These are phyloP conservation scores for Trichophyton rubrum DNA, from an alignment of 2,329 filamentous ascomycete genomes.

Conservation along the genomic window DNA sequence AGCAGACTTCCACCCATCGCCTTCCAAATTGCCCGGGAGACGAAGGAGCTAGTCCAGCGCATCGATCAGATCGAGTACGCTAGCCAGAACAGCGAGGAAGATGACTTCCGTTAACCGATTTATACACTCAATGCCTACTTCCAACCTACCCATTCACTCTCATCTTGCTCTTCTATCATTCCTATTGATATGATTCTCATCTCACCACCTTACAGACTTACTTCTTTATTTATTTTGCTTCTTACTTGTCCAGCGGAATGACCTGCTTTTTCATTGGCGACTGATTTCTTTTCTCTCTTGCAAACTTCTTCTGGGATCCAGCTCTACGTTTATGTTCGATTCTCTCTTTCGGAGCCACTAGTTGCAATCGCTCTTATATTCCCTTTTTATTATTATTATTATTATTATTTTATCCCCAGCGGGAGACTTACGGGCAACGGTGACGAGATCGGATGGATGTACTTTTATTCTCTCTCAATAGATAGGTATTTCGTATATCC, in stretches of 20 bases:
- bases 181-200: conserved; percentile 8
- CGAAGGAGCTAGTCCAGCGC: conserved; percentile 55
- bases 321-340: neutral
- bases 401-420: neutral
- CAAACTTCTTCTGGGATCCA: too few relatives aligned
- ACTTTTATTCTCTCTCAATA: neutral
- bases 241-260: neutral
- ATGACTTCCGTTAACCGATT: conserved; percentile 26
- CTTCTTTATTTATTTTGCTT: neutral
- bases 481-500: neutral
- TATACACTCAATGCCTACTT: neutral
- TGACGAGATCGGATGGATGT: neutral
- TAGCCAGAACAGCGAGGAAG: conserved; percentile 25
- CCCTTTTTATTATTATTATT: neutral
- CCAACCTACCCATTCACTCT: neutral
- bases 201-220: conserved; percentile 1
- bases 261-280: neutral
- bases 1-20: conserved; percentile 67
- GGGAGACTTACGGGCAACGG: neutral
- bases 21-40: conserved; percentile 74
- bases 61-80: conserved; percentile 30
- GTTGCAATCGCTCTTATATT: neutral
- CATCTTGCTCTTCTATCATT: neutral
- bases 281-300: neutral
- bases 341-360: neutral